Base-by-base conservation (phyloP, 2,329 filamentous ascomycete genomes). In the Colletotrichum limetticola region DNA sequence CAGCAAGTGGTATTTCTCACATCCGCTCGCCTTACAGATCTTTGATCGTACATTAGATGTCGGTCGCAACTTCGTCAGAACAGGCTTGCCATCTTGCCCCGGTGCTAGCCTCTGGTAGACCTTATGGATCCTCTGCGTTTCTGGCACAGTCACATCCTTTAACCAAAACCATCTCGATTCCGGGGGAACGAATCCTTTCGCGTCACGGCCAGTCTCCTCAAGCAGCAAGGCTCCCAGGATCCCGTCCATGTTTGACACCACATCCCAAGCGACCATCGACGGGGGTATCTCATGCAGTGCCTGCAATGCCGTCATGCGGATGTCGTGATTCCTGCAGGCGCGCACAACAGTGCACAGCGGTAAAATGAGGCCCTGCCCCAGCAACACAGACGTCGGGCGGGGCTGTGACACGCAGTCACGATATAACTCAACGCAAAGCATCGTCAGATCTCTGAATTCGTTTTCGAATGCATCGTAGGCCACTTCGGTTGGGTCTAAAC, bases 161-260 rank as follows among this genome's bases (percentile, higher is more conserved):
- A 72, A n/a, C 67, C 73, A 75, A 52, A 64, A 65, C 75, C 75
- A 76, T 16, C 75, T 32, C 4, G 64, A 42, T 59, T 71, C 57
- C 4, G 70, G 30, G 16, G 70, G 59, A 19, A 75, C 60, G 16
- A 66, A 62, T 49, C 70, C 75, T 19, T 59, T 32, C 5, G 26
- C 67, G 16, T 67, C 37, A n/a, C 75, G 62, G 19, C 66, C 73
- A 32, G 53, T 49, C 62, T 76, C 75, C 58, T 76, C 75, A 19
- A 76, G 66, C 22, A 76, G 19, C 26, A 76, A 35, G 11, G 57
- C 73, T 4, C 73, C 75, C 5, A 74, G 22, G 37, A 72, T 71
- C 4, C 61, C 71, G 26, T 64, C 60, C n/a, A 75, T 57, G 26
- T 61, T 53, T 12, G 65, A 68, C 22, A 65, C 59, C 14, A 68